Base-by-base conservation (phyloP, 164 flowering plant species). In the Euptelea pleiosperma region DNA sequence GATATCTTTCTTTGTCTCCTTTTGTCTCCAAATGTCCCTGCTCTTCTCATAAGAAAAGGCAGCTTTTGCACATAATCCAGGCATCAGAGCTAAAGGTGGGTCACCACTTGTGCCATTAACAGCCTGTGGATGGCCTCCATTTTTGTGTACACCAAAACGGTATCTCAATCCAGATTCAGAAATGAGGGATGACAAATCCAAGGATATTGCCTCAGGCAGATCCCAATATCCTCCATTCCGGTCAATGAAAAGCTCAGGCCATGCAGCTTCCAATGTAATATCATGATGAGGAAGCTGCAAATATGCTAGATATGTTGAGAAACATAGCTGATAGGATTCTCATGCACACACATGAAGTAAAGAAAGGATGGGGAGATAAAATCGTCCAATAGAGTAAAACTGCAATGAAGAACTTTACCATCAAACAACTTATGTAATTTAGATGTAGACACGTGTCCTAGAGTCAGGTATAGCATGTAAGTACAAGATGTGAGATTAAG, bases 231-330 rank as follows among this genome's bases (percentile, higher is more conserved):
- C 45, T 61, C 92, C 96, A 53, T 85, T 79, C 41, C 65, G 73
- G 69, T 89, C 94, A 31, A 91, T 56, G 46, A 80, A 91, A 29
- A 91, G 74, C 73, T 85, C 88, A 50, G 98, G 96, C 90, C 90
- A 85, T 36, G 87, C 92, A 21, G 98, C 98, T 69, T 91, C 90
- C 30, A 91, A 36, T 6, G 85, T 80, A 57, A 91, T 50, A 76
- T 88, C 91, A 73, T 91, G 98, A 26, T 68, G 3, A 57, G 83
- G 83, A 61, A 89, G 83, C 98, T 91, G 90, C 60, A 77, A 18
- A 52, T 31, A 51, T 33, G 59, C 64, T 61, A 26, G 22, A 37
- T 48, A 60, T 19, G 40, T 50, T 53, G 41, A 58, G 30, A 44
- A 42, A 57, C 16, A 9, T 26, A 45, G 25, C 15, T 51, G 33